These are phyloP conservation scores for Neoascochyta sp. DNA, from an alignment of 2,329 filamentous ascomycete genomes.

Conservation along the genomic window DNA sequence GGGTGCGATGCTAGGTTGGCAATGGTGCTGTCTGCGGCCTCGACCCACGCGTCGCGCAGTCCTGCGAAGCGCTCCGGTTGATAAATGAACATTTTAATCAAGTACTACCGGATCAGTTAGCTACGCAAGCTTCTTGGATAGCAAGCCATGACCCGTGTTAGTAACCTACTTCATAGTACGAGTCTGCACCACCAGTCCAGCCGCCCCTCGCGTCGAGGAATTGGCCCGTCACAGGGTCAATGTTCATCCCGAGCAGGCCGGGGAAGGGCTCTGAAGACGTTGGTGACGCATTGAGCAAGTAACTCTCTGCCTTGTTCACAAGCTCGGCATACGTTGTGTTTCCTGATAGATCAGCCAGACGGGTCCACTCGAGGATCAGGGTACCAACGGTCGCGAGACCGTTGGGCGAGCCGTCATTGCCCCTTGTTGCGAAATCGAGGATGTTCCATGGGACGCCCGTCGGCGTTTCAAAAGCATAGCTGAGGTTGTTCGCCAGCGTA, in stretches of 20 bases:
- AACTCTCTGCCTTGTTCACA: conserved; percentile 63
- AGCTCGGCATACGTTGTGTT: conserved; percentile 64
- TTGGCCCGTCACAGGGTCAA: conserved; percentile 61
- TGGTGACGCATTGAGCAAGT: conserved; percentile 66
- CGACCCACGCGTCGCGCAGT: conserved; percentile 71
- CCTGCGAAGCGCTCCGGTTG: conserved; percentile 59
- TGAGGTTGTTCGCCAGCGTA: conserved; percentile 67
- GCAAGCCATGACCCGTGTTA: too few relatives aligned
- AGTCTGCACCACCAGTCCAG: conserved; percentile 75
- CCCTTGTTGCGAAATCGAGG: conserved; percentile 56
- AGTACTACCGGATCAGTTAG: too few relatives aligned
- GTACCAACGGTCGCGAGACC: conserved; percentile 74
- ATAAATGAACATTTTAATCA: conserved; percentile 89
- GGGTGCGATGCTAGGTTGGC: conserved; percentile 67
- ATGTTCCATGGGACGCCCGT: conserved; percentile 71
- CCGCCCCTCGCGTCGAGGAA: conserved; percentile 67
- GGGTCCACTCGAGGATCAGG: conserved; percentile 80
- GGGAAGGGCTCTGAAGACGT: conserved; percentile 66
- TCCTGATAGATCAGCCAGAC: conserved; percentile 70
- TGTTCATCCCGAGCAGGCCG: conserved; percentile 66
- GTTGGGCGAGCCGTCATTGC: conserved; percentile 54
- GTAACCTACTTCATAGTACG: conserved; percentile 89
- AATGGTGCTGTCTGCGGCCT: conserved; percentile 73
- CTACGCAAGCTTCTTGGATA: too few relatives aligned
- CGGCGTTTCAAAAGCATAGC: conserved; percentile 73